Evolutionary conservation across 2,329 filamentous ascomycete genomes (phyloP).

Genomic region (Ascochyta fabae): DNA sequence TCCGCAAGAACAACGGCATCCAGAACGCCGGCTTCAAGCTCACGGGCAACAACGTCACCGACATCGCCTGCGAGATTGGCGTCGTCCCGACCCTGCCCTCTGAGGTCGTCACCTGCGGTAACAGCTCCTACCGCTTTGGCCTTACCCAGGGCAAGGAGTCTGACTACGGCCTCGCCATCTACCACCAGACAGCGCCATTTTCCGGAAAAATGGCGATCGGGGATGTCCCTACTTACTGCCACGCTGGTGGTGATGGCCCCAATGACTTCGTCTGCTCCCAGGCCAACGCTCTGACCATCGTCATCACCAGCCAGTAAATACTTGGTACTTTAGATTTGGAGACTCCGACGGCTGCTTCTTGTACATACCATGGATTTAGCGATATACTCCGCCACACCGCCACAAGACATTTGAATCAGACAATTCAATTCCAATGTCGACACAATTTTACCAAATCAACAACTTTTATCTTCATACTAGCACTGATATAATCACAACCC

Average conservation of each 20-base stretch:
- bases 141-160: slow-evolving; percentile 12
- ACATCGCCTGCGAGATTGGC: slow-evolving; percentile 20
- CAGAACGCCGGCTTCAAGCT: slow-evolving; percentile 30
- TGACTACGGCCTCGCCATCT: slow-evolving; percentile 20
- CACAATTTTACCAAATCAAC: not conserved
- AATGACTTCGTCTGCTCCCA: slow-evolving; percentile 30
- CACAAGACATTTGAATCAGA: not conserved
- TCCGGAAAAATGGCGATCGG: slow-evolving; percentile 20
- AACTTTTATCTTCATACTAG: too few relatives aligned
- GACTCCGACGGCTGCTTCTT: not conserved
- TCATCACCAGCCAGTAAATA: slow-evolving; percentile 15
- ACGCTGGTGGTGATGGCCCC: slow-evolving; percentile 25
- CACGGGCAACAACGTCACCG: slow-evolving; percentile 22
- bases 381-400: not conserved
- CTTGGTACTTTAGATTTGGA: not conserved
- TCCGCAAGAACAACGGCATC: slow-evolving; percentile 30
- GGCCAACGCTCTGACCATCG: slow-evolving; percentile 17
- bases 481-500: too few relatives aligned
- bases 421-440: not conserved
- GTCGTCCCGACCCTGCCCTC: slow-evolving; percentile 22
- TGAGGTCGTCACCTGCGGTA: slow-evolving; percentile 22
- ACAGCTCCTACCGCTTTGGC: slow-evolving; percentile 27
- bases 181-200: slow-evolving; percentile 22
- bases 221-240: slow-evolving; percentile 27
- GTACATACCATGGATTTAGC: slow-evolving; percentile 12